These are phyloP conservation scores for Multifurca ochricompacta DNA, from an alignment of 768 basidiomycete genomes.

Conservation along the genomic window DNA sequence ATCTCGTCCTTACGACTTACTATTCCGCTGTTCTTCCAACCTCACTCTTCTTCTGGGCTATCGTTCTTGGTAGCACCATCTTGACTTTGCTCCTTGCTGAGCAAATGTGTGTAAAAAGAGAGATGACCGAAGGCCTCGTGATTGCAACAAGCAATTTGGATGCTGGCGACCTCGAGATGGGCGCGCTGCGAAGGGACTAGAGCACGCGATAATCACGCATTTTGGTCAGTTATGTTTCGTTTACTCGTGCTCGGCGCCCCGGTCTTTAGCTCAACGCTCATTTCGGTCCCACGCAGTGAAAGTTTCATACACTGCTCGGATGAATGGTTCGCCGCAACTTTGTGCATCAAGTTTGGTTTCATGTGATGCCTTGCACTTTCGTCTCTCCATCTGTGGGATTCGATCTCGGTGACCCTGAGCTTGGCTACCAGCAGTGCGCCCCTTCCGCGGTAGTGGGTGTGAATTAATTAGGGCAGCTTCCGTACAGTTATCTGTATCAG, in stretches of 20 bases:
- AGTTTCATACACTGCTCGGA: background rate
- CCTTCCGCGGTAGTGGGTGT: background rate
- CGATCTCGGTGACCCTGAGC: background rate
- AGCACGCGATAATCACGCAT: conserved; percentile 21
- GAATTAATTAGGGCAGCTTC: background rate
- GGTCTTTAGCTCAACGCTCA: conserved; percentile 7
- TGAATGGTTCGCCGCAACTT: background rate
- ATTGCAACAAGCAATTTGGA: conserved; percentile 40
- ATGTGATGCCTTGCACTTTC: background rate
- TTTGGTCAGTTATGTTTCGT: background rate
- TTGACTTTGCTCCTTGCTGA: conserved; percentile 77
- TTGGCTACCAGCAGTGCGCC: conserved; percentile 2
- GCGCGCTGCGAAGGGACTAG: conserved; percentile 40
- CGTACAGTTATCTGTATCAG: background rate
- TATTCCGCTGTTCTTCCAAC: conserved; percentile 78
- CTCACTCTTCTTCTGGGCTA: conserved; percentile 87
- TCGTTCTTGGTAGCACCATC: conserved; percentile 64
- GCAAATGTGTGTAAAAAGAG: conserved; percentile 83
- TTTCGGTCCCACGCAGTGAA: background rate
- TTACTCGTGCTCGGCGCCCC: background rate
- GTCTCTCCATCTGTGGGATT: background rate
- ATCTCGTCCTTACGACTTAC: conserved; percentile 90
- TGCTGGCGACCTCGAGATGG: conserved; percentile 49
- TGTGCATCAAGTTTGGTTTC: background rate
- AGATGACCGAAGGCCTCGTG: conserved; percentile 79